These are phyloP conservation scores for Phaeophleospora eucalypticola DNA, from an alignment of 2,329 filamentous ascomycete genomes.

Conservation along the genomic window DNA sequence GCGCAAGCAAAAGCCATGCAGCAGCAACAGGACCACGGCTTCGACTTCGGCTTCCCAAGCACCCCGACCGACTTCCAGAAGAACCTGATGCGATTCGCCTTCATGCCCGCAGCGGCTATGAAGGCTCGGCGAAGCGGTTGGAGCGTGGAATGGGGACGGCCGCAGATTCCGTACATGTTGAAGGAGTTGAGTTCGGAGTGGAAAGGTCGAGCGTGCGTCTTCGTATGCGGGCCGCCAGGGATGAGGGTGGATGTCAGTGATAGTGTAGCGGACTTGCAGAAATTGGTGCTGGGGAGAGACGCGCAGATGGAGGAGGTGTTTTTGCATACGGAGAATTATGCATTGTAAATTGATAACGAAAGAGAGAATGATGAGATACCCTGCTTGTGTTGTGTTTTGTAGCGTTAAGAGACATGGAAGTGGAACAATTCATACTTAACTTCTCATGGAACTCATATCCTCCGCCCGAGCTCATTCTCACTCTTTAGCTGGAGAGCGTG, in stretches of 20 bases:
- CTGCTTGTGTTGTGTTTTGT: too few relatives aligned
- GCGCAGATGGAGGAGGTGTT: slow-evolving; percentile 82
- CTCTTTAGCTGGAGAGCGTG: background rate
- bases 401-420: too few relatives aligned
- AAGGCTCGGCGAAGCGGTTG: slow-evolving; percentile 63
- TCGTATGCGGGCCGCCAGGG: slow-evolving; percentile 82
- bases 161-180: slow-evolving; percentile 82
- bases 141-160: slow-evolving; percentile 88
- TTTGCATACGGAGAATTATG: slow-evolving; percentile 92
- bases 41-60: slow-evolving; percentile 65
- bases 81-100: slow-evolving; percentile 75
- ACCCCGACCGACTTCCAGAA: slow-evolving; percentile 86
- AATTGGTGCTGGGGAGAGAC: slow-evolving; percentile 66
- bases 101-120: slow-evolving; percentile 55
- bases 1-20: slow-evolving; percentile 7
- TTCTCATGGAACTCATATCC: too few relatives aligned
- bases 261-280: slow-evolving; percentile 77
- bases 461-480: background rate
- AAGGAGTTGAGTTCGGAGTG: slow-evolving; percentile 75
- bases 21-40: slow-evolving; percentile 1
- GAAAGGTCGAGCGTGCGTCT: slow-evolving; percentile 81
- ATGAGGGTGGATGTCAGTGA: slow-evolving; percentile 88
- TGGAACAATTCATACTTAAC: too few relatives aligned
- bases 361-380: too few relatives aligned
- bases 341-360: slow-evolving; percentile 63